Percentiles rank a stretch among this genome's conserved stretches.
Conservation (phyloP, 345 rosid genomes). For the Raphanus raphanistrum region DNA sequence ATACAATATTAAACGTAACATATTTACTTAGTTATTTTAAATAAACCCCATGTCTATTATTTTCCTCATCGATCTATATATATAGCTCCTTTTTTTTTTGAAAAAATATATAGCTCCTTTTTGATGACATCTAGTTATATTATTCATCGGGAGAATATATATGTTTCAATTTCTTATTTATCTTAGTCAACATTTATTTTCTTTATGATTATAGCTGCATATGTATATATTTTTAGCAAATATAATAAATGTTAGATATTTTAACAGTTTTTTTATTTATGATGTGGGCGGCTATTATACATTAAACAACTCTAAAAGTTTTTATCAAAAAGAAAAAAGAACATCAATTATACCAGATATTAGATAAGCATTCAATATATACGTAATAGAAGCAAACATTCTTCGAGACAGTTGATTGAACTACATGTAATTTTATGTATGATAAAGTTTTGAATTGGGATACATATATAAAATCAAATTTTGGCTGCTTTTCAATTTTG, state of each 20-base stretch:
- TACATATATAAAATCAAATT: background rate
- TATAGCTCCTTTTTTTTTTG: background rate
- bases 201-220: background rate
- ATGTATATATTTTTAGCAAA: no score
- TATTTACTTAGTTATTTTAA: background rate
- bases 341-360: background rate
- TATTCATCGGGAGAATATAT: background rate
- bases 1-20: slow-evolving; percentile 9
- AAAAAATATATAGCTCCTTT: background rate
- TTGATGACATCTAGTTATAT: background rate
- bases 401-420: background rate
- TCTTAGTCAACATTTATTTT: background rate
- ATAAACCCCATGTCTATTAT: background rate
- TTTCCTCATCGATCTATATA: background rate
- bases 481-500: background rate
- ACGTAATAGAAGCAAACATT: background rate
- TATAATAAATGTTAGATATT: no score
- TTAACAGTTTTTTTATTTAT: background rate
- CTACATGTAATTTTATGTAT: background rate
- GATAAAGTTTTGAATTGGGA: background rate
- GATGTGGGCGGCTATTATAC: background rate
- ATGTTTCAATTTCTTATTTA: background rate
- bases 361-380: background rate
- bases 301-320: background rate
- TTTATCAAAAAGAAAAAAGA: background rate